Evolutionary conservation across 192 early-diverging fungal species (phyloP).

Genomic region (Backusella morwellensis): DNA sequence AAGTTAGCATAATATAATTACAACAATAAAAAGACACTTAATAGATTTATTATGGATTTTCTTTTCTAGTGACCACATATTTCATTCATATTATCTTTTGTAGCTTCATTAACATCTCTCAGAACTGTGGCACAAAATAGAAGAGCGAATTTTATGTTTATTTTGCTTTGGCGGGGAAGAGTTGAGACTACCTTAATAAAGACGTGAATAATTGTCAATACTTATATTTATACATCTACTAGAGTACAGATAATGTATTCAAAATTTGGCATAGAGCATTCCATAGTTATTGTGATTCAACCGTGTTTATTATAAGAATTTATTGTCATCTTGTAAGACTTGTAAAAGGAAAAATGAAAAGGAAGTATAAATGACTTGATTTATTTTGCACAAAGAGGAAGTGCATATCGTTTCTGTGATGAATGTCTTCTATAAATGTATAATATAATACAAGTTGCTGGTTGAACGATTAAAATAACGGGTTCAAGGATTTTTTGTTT

Average conservation of each 20-base stretch:
- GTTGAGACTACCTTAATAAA: neutral
- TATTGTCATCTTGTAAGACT: neutral
- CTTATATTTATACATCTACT: neutral
- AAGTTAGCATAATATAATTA: neutral
- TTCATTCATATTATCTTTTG: neutral
- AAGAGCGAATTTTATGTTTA: neutral
- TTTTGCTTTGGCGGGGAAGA: neutral
- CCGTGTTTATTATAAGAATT: neutral
- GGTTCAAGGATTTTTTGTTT: neutral
- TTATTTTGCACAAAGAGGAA: neutral
- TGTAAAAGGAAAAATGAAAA: too few relatives aligned
- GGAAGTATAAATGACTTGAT: neutral
- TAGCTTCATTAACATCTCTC: neutral
- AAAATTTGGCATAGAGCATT: neutral
- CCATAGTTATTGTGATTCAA: neutral
- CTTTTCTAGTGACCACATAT: neutral
- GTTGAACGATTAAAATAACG: neutral
- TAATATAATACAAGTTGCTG: neutral
- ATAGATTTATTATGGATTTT: neutral
- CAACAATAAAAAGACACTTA: neutral
- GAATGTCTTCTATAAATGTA: neutral
- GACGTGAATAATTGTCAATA: neutral
- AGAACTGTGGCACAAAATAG: neutral
- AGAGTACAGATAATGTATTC: neutral
- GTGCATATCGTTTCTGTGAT: neutral